A percentile compares a stretch with the other conserved stretches of the same genome.
Evolutionary conservation across 106 monocot genomes (phyloP).

Genomic region (Hemerocallis citrina): DNA sequence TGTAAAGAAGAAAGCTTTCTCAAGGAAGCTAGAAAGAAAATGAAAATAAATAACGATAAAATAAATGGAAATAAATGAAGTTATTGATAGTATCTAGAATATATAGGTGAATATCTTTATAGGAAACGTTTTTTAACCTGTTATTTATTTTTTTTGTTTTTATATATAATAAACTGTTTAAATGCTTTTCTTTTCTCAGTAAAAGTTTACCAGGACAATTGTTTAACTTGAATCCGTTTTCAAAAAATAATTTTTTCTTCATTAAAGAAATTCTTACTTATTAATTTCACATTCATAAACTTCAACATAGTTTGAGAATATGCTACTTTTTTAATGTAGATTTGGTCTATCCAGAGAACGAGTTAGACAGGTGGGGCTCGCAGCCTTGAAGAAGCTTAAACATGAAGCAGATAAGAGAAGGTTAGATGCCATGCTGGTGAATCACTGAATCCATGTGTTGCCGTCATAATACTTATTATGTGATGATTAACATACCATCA

Average conservation of each 20-base stretch:
- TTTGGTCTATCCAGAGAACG: conserved; percentile 89
- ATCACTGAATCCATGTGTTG: conserved; percentile 32
- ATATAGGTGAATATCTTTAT: too few species aligned
- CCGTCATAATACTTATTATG: background rate
- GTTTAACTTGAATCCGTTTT: background rate
- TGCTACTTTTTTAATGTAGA: conserved; percentile 21
- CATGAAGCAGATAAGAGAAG: conserved; percentile 67
- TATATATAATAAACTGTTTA: too few species aligned
- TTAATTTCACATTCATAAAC: background rate
- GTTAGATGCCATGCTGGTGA: conserved; percentile 71
- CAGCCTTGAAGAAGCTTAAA: conserved; percentile 93
- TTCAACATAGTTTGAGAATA: background rate
- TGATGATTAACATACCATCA: background rate
- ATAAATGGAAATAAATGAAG: too few species aligned
- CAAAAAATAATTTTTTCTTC: too few species aligned
- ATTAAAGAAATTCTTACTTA: background rate
- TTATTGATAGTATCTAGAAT: too few species aligned
- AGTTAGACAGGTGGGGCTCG: conserved; percentile 87
- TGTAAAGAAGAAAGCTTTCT: too few species aligned
- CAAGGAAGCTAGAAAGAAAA: too few species aligned
- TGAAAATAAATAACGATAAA: too few species aligned
- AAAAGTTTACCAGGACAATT: background rate
- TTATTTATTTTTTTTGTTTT: too few species aligned
- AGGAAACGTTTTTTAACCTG: too few species aligned
- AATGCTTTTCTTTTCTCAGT: background rate